Base-by-base conservation (phyloP, 2,329 filamentous ascomycete genomes). In the Xylaria sp. region DNA sequence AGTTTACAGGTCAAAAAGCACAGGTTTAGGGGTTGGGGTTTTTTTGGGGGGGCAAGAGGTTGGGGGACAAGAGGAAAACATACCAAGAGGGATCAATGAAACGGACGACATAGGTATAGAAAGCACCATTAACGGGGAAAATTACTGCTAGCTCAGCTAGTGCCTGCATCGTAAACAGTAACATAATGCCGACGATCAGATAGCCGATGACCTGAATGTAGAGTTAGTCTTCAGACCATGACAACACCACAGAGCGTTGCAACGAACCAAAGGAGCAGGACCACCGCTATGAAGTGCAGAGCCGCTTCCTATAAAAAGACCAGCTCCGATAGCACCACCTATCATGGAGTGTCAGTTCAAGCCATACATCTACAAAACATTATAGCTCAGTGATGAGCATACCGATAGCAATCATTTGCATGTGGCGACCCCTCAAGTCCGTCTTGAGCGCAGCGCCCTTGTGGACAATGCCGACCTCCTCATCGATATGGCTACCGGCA, bases 221-320 rank as follows among this genome's bases (percentile, higher is more conserved):
- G 39, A 25, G 67, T 74, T 36, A 72, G 70, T 43, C 15, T 36
- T 18, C 10, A 31, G n/a, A 33, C 39, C 5, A 10, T 52, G 12
- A 25, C 36, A 43, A 43, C 25, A 48, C 55, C 13, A 23, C 2
- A 25, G 6, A 23, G 49, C 13, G 46, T 39, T 13, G 33, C 41
- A 43, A 79, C 81, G 39, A 75, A 79, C 76, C 70, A 85, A 75
- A 9, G 82, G 73, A 2, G 79, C 82, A 18, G 90, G 91, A 31
- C 90, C 91, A 75, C 89, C 90, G n/a, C 79, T 82, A 28, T 28
- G 28, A 28, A 28, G 28, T 84, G 81, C 62, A 92, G 80, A 43
- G 89, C 89, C 89, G 52, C 78, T 78, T 58, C 90, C 88, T 67
- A 94, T 89, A 78, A 93, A 93, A 10, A 93, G 84, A 82, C 91